phyloP scores from a whole-genome alignment of 108 stramenopile species.

The Aureococcus anophagefferens region DNA sequence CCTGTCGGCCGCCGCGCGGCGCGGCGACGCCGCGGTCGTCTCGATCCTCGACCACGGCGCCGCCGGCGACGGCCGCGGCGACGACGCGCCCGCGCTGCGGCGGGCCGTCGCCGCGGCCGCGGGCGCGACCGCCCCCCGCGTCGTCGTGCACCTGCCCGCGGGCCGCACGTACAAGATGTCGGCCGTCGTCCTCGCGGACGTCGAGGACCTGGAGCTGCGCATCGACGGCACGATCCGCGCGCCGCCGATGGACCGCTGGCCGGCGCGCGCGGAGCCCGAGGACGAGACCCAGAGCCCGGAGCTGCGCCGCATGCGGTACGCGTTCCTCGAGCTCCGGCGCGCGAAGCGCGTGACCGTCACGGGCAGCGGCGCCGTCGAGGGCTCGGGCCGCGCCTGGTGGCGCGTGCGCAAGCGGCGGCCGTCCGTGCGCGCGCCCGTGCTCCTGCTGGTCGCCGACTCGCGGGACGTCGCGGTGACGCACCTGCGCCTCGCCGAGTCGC shows the following conservation, averaged over 20 bases:
- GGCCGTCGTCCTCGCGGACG: neutral
- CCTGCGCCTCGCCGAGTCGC: neutral
- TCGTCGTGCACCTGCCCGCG: neutral
- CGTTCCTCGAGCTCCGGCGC: neutral
- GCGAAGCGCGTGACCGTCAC: neutral
- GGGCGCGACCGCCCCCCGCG: too few species aligned
- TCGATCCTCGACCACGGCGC: too few species aligned
- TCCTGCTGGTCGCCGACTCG: neutral
- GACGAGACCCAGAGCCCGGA: neutral
- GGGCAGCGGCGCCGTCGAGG: neutral
- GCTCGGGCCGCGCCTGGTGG: neutral
- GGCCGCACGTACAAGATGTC: neutral
- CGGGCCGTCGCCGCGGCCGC: too few species aligned
- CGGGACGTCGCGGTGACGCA: neutral
- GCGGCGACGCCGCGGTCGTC: too few species aligned
- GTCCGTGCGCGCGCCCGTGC: neutral
- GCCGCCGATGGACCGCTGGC: too few species aligned
- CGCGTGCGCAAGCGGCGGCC: neutral
- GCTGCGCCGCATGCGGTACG: neutral
- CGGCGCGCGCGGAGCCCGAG: neutral
- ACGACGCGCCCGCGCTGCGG: too few species aligned
- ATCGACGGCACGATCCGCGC: neutral
- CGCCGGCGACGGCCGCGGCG: too few species aligned
- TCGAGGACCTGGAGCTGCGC: neutral
- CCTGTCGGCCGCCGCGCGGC: too few species aligned